Conservation (phyloP, 345 rosid species). For the Brassica carinata region DNA sequence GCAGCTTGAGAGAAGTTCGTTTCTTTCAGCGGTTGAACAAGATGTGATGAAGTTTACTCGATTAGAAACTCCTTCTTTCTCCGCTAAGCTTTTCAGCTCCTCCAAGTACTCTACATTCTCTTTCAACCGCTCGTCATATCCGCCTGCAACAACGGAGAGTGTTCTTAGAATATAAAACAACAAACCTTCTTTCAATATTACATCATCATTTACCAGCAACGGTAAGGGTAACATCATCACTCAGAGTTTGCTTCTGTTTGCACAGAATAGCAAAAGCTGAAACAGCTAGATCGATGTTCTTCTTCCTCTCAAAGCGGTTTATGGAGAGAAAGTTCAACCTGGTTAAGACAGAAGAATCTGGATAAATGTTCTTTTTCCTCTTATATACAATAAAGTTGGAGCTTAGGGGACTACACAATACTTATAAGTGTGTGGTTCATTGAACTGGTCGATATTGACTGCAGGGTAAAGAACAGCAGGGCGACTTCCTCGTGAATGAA, state of each 20-base stretch:
- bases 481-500: conserved; percentile 63
- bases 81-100: conserved; percentile 69
- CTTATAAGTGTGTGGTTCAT: conserved; percentile 58
- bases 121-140: conserved; percentile 70
- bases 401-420: conserved; percentile 49
- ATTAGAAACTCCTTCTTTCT: conserved; percentile 59
- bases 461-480: conserved; percentile 92
- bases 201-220: conserved; percentile 61
- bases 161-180: conserved; percentile 19
- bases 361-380: neutral
- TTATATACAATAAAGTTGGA: neutral
- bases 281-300: conserved; percentile 84
- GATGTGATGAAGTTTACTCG: conserved; percentile 70
- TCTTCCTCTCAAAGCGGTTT: conserved; percentile 90
- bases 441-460: conserved; percentile 79
- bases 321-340: conserved; percentile 85
- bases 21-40: conserved; percentile 87
- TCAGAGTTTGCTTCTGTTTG: conserved; percentile 44
- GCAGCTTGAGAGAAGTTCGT: conserved; percentile 73
- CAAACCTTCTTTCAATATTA: neutral
- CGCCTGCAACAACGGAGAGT: conserved; percentile 53
- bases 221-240: conserved; percentile 63
- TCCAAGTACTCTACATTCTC: conserved; percentile 87
- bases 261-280: conserved; percentile 78
- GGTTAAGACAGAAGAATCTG: conserved; percentile 33